Evolutionary conservation across 169 alveolate genomes (phyloP).

Genomic region (Plasmodium cynomolgi): DNA sequence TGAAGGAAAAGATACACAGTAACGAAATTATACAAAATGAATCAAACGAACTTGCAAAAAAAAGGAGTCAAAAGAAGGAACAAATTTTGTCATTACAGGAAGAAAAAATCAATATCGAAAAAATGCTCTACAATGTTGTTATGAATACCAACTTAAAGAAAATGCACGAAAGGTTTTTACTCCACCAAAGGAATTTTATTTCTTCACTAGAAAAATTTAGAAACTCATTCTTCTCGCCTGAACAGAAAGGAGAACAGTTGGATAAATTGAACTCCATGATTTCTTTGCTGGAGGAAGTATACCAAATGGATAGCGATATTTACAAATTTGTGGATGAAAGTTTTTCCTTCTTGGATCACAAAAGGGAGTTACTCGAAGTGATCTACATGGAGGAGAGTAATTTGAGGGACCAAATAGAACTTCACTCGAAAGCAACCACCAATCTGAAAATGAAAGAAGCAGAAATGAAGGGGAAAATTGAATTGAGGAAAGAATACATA

Average conservation of each 20-base stretch:
- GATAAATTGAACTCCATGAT: not conserved
- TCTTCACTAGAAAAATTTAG: not conserved
- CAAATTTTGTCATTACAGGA: constrained; percentile 50
- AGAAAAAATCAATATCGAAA: constrained; percentile 60
- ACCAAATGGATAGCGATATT: constrained; percentile 6
- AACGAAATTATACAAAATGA: constrained; percentile 48
- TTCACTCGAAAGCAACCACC: constrained; percentile 23
- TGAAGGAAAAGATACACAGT: constrained; percentile 8
- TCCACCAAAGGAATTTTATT: constrained; percentile 13
- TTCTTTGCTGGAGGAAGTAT: constrained; percentile 1
- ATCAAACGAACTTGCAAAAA: constrained; percentile 18
- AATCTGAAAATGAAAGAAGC: constrained; percentile 69
- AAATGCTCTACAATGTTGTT: constrained; percentile 47
- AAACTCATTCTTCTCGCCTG: not conserved
- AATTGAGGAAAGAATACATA: constrained; percentile 50
- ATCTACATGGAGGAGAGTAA: not conserved
- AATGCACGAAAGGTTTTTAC: constrained; percentile 37
- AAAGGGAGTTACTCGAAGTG: constrained; percentile 14
- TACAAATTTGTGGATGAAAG: constrained; percentile 15
- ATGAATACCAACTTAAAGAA: constrained; percentile 49
- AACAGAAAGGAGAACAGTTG: not conserved
- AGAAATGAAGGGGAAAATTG: constrained; percentile 61
- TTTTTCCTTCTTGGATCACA: not conserved
- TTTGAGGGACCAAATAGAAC: constrained; percentile 43
- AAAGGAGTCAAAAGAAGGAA: constrained; percentile 36